Evolutionary conservation across 495 filamentous ascomycete species (phyloP).

Genomic region (Delitschia confertaspora): DNA sequence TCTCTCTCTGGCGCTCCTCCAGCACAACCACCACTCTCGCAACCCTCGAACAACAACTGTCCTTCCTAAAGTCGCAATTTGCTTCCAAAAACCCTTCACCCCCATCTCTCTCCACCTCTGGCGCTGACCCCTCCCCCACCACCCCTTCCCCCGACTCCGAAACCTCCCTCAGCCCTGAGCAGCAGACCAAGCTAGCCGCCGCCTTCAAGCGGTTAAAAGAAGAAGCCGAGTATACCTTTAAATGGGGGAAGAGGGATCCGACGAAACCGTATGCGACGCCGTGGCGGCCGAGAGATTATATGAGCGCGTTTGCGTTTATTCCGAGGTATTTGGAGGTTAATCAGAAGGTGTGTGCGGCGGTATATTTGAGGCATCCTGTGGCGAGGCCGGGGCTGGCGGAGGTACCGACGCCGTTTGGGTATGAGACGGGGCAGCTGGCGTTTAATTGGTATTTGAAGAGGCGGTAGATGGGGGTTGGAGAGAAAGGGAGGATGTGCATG

Average conservation of each 20-base stretch:
- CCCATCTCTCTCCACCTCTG: neutral
- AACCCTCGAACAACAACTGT: conserved; percentile 46
- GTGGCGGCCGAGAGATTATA: conserved; percentile 79
- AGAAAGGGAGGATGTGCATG: too few species aligned
- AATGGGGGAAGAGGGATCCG: conserved; percentile 41
- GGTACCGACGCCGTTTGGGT: conserved; percentile 76
- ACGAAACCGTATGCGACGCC: conserved; percentile 83
- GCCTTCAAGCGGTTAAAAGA: conserved; percentile 51
- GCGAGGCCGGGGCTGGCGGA: conserved; percentile 80
- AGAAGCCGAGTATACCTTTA: conserved; percentile 47
- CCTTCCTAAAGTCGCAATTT: conserved; percentile 31
- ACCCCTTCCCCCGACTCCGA: conserved; percentile 13
- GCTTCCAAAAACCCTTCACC: conserved; percentile 9
- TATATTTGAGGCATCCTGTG: conserved; percentile 91
- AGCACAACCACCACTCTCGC: conserved; percentile 38
- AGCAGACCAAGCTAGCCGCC: conserved; percentile 25
- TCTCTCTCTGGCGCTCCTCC: conserved; percentile 41
- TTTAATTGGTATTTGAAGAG: conserved; percentile 92
- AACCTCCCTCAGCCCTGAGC: conserved; percentile 15
- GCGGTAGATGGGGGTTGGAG: conserved; percentile 47
- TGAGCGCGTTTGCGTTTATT: conserved; percentile 88
- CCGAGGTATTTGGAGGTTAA: conserved; percentile 95
- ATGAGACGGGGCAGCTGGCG: conserved; percentile 57
- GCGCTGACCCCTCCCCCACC: conserved; percentile 4
- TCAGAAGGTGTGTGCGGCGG: conserved; percentile 87